Evolutionary conservation across 345 rosid species (phyloP), one percentile per base, ranked within the genome.

Genomic region (Cardamine occulta): DNA sequence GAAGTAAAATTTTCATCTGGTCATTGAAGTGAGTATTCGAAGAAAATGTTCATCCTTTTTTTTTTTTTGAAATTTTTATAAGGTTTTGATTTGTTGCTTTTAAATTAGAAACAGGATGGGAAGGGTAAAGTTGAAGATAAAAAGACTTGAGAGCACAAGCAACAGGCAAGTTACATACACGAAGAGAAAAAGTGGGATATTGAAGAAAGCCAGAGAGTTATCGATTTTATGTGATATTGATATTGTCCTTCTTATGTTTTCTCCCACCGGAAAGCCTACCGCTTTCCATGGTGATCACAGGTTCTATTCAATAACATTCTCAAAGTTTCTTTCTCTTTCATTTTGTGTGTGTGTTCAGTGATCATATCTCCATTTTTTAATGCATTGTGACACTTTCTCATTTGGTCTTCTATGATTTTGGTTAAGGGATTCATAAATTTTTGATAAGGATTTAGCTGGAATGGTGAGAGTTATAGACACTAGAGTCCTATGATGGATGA

Each of bases 181-280:
- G 5, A 94, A 91, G 83, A 79, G 96, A 54, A 88, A 82, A 82
- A 85, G 74, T 79, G 98, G 98, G 52, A 88, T 94, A 42, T 57
- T 94, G 82, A 94, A 94, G 87, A 94, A 94, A 84, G 96, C 96
- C 2, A 88, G 71, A 84, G 98, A 94, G 76, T 75, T 94, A 69
- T 91, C 96, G 0, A 91, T 94, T 76, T 74, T 94, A 63, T 91
- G 98, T 59, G 97, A 88, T 72, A 86, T 87, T 37, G 93, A 91
- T 74, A 85, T 89, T 68, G 80, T 88, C 79, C 91, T 91, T 82
- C 88, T 94, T 72, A 88, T 89, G 96, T 91, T 89, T 80, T 89
- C 96, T 80, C 98, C 97, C 0, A 89, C 85, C 1, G 98, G 88
- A 70, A 82, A 63, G 82, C 86, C 97, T 74, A 85, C 89, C 8